Percentiles rank a stretch among this genome's conserved stretches.
Conservation (phyloP, 345 rosid genomes). For the Microthlaspi erraticum region DNA sequence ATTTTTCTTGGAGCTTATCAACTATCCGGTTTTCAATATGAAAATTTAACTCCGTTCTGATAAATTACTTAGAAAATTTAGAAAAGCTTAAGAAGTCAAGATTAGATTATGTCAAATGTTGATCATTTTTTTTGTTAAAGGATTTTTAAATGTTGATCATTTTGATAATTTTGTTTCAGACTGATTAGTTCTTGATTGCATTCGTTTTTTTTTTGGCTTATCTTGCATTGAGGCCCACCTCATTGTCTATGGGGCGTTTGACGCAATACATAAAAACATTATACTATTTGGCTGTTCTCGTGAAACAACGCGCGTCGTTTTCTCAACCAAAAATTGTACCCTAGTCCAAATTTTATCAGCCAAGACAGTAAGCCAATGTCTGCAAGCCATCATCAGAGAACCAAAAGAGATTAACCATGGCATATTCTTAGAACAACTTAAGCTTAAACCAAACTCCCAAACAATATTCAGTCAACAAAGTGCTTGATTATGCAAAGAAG, state of each 20-base stretch:
- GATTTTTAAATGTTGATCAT: too few species aligned
- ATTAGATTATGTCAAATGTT: too few species aligned
- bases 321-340: neutral
- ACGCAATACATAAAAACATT: neutral
- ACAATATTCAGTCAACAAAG: neutral
- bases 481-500: neutral
- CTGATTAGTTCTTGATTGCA: neutral
- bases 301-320: neutral
- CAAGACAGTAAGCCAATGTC: neutral
- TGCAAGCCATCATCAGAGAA: neutral
- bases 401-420: neutral
- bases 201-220: neutral
- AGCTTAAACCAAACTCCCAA: neutral
- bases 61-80: too few species aligned
- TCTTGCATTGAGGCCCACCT: constrained; percentile 17
- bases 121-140: too few species aligned
- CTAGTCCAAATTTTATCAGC: constrained; percentile 2
- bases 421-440: neutral
- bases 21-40: too few species aligned
- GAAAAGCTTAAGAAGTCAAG: too few species aligned
- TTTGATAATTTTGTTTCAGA: constrained; percentile 3
- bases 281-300: neutral
- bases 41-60: too few species aligned
- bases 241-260: constrained; percentile 7
- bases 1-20: too few species aligned